These are phyloP conservation scores for Trichosporon sp. DNA, from an alignment of 1,284 basidiomycete species.

Conservation along the genomic window DNA sequence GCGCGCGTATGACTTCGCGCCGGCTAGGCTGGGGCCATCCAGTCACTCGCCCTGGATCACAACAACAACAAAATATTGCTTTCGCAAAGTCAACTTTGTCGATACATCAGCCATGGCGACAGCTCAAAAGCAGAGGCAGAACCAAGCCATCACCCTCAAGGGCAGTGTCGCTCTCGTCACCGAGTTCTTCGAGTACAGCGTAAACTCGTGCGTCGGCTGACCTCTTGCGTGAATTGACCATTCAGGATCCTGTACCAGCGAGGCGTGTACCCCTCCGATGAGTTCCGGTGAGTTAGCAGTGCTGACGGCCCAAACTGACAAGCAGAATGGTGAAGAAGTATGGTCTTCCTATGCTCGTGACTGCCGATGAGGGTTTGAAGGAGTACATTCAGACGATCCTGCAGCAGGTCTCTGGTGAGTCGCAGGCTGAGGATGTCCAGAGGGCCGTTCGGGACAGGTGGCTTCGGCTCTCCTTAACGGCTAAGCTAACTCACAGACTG, in stretches of 20 bases:
- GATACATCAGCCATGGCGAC: conserved; percentile 39
- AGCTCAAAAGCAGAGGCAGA: conserved; percentile 44
- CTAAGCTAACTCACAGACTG: conserved; percentile 58
- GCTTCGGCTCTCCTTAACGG: background rate
- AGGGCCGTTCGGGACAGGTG: no score
- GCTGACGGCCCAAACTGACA: background rate
- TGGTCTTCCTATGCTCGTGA: conserved; percentile 89
- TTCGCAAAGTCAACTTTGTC: background rate
- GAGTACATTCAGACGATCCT: conserved; percentile 90
- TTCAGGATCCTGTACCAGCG: conserved; percentile 89
- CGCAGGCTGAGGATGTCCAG: background rate
- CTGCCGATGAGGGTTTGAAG: conserved; percentile 84
- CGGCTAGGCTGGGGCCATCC: background rate
- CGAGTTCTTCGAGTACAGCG: conserved; percentile 97
- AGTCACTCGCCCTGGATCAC: background rate
- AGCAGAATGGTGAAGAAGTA: conserved; percentile 96
- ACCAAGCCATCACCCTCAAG: conserved; percentile 74
- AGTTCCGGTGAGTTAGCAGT: conserved; percentile 57
- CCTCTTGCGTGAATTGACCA: conserved; percentile 12
- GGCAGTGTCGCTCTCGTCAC: conserved; percentile 93
- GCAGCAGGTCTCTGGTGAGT: conserved; percentile 79
- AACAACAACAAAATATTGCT: conserved; percentile 7
- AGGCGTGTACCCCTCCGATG: conserved; percentile 93
- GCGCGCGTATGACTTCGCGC: conserved; percentile 3
- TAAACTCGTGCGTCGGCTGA: conserved; percentile 64